phyloP scores from a whole-genome alignment of 257 asterid species.

The Solanum tarapatanum region DNA sequence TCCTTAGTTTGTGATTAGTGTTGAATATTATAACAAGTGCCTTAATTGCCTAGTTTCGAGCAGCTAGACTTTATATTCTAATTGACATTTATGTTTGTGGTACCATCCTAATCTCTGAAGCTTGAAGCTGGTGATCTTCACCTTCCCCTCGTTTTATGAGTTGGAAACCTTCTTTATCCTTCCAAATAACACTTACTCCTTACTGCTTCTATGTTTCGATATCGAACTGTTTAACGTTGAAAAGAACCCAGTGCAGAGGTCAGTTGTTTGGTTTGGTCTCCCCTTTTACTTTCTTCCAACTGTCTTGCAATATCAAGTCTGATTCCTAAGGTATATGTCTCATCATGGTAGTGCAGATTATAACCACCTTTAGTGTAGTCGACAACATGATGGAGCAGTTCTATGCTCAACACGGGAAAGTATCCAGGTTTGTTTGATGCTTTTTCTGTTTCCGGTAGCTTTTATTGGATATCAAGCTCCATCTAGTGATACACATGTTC shows the following conservation, averaged over 20 bases:
- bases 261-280: neutral
- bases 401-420: conserved; percentile 51
- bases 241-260: neutral
- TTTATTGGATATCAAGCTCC: neutral
- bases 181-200: neutral
- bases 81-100: neutral
- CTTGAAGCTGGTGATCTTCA: neutral
- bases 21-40: neutral
- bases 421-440: conserved; percentile 41
- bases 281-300: neutral
- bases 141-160: neutral
- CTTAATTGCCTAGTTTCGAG: neutral
- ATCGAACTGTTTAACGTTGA: neutral
- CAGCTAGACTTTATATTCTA: neutral
- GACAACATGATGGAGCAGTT: conserved; percentile 88
- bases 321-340: neutral
- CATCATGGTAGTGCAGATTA: conserved; percentile 41
- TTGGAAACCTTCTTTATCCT: neutral
- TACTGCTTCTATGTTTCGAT: neutral
- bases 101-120: neutral
- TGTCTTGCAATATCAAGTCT: neutral
- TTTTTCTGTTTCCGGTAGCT: neutral
- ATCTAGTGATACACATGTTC: conserved; percentile 1
- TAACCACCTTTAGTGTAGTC: conserved; percentile 80
- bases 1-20: neutral